These are phyloP conservation scores for Fomitopsis pulvina DNA, from an alignment of 768 basidiomycete genomes.

Conservation along the genomic window DNA sequence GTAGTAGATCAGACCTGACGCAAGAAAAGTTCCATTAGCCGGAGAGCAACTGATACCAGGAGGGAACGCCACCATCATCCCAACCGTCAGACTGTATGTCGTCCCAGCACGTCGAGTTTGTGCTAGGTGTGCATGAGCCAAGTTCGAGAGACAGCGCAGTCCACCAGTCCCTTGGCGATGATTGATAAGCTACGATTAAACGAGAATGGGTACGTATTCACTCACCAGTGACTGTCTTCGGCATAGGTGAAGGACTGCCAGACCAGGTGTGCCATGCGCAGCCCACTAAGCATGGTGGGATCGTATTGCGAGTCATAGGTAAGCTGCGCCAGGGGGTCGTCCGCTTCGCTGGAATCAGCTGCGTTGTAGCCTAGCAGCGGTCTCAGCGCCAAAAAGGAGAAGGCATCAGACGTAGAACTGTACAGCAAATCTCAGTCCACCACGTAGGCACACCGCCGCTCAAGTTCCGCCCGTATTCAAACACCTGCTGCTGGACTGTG, in stretches of 20 bases:
- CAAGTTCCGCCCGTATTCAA: conserved; percentile 8
- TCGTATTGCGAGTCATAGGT: conserved; percentile 12
- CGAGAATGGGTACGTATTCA: neutral
- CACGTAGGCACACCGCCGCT: conserved; percentile 16
- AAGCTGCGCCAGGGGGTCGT: conserved; percentile 12
- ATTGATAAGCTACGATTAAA: neutral
- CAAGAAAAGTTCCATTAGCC: neutral
- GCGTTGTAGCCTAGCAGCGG: conserved; percentile 18
- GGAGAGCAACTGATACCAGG: neutral
- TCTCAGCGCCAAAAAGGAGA: too few species aligned
- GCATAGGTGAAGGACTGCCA: conserved; percentile 17
- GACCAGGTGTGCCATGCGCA: conserved; percentile 16
- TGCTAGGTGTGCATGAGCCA: conserved; percentile 33
- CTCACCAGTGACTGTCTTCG: conserved; percentile 1
- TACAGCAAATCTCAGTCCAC: conserved; percentile 22
- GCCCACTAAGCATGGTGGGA: conserved; percentile 18
- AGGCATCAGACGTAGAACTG: neutral
- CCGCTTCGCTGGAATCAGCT: conserved; percentile 7
- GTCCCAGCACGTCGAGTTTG: conserved; percentile 28
- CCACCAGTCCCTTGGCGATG: conserved; percentile 12
- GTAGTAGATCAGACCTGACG: conserved; percentile 31
- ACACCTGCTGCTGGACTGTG: conserved; percentile 11
- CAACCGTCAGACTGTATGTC: conserved; percentile 34
- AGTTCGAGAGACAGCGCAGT: conserved; percentile 21
- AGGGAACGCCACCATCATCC: conserved; percentile 26